phyloP scores from a whole-genome alignment of 2,329 filamentous ascomycete species.

The Teratosphaeria nubilosa region DNA sequence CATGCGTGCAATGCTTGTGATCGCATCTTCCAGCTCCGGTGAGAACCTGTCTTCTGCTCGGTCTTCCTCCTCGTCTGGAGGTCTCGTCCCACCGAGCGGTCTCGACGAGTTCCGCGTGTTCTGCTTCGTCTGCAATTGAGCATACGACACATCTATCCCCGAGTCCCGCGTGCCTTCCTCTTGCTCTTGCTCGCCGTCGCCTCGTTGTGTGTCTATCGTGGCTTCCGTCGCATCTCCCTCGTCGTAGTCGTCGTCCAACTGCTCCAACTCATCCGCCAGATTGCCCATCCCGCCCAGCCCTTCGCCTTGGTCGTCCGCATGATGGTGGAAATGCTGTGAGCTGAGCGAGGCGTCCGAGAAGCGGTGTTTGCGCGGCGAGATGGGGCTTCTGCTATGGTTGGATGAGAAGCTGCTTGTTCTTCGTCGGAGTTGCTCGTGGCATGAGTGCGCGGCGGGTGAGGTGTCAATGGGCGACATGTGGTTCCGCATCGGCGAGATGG shows the following conservation, averaged over 20 bases:
- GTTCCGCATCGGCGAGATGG: conserved; percentile 32
- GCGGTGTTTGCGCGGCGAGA: conserved; percentile 30
- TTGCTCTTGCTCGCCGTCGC: conserved; percentile 24
- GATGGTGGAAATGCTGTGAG: conserved; percentile 29
- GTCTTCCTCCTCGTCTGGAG: conserved; percentile 14
- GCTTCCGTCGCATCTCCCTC: conserved; percentile 18
- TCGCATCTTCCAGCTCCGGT: conserved; percentile 25
- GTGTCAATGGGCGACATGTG: conserved; percentile 34
- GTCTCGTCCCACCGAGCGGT: conserved; percentile 14
- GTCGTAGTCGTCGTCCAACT: conserved; percentile 21
- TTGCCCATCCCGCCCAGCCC: conserved; percentile 48
- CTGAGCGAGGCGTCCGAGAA: conserved; percentile 24
- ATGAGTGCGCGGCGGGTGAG: conserved; percentile 27
- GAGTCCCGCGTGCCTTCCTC: conserved; percentile 35
- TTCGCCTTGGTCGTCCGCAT: conserved; percentile 23
- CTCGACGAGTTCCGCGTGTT: conserved; percentile 24
- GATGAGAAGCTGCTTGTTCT: conserved; percentile 33
- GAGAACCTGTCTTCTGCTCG: conserved; percentile 46
- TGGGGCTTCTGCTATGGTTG: conserved; percentile 33
- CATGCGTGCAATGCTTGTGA: conserved; percentile 25
- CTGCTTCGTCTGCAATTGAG: conserved; percentile 10
- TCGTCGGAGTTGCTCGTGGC: conserved; percentile 19
- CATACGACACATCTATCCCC: conserved; percentile 34
- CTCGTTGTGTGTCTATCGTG: conserved; percentile 8
- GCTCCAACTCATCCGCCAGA: conserved; percentile 66